These are phyloP conservation scores for Oidiodendron maius DNA, from an alignment of 495 filamentous ascomycete species.

Conservation along the genomic window DNA sequence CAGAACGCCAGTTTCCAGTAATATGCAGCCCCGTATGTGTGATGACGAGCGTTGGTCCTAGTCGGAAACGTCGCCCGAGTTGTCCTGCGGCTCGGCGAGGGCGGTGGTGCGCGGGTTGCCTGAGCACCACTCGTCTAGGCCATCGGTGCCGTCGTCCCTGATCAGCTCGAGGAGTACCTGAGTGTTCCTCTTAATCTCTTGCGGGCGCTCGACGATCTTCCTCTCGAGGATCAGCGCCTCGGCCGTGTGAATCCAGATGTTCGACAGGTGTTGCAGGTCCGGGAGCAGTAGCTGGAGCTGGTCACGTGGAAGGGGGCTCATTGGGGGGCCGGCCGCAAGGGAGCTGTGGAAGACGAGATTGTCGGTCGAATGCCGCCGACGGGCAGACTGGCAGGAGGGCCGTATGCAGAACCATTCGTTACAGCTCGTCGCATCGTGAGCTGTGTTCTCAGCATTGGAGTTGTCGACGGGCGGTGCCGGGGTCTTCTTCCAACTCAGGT, in stretches of 20 bases:
- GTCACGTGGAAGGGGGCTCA: conserved; percentile 39
- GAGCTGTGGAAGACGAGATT: conserved; percentile 45
- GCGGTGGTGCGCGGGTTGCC: conserved; percentile 4
- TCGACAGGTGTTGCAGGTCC: conserved; percentile 41
- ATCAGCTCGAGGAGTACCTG: conserved; percentile 48
- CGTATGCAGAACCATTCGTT: conserved; percentile 28
- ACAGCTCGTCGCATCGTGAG: conserved; percentile 17
- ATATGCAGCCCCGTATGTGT: too few relatives aligned
- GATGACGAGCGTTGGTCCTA: too few relatives aligned
- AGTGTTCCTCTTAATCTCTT: conserved; percentile 46
- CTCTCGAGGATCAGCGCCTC: conserved; percentile 48
- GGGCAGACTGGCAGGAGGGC: conserved; percentile 19
- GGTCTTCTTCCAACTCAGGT: conserved; percentile 45
- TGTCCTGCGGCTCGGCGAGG: conserved; percentile 8
- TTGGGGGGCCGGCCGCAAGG: conserved; percentile 47
- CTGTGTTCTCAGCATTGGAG: conserved; percentile 1
- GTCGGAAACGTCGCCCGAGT: conserved; percentile 15
- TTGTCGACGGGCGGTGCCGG: background rate
- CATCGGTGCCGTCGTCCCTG: conserved; percentile 41
- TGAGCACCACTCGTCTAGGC: conserved; percentile 43
- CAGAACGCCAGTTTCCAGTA: too few relatives aligned
- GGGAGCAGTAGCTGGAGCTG: conserved; percentile 39
- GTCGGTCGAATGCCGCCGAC: conserved; percentile 23
- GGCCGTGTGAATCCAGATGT: conserved; percentile 47
- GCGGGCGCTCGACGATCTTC: conserved; percentile 42